A percentile compares a stretch with the other conserved stretches of the same genome.
These are phyloP conservation scores for Hypomontagnella submonticulosa DNA, from an alignment of 495 filamentous ascomycete species.

Conservation along the genomic window DNA sequence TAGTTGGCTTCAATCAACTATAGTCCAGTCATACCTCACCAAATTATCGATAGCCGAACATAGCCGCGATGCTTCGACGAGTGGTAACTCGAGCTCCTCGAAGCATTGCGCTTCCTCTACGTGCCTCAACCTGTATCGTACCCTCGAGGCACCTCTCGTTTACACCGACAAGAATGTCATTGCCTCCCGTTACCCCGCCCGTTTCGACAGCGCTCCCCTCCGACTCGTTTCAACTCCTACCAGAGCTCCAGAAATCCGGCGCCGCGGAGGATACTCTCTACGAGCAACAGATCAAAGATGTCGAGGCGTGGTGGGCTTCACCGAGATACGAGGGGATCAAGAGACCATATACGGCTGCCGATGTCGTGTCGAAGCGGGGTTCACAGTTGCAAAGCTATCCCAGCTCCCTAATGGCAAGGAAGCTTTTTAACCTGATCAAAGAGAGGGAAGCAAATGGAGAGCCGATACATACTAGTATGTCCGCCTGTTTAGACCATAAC, in stretches of 20 bases:
- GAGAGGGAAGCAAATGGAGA: constrained; percentile 78
- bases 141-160: constrained; percentile 41
- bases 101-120: constrained; percentile 40
- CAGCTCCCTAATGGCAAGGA: constrained; percentile 90
- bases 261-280: constrained; percentile 84
- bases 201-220: constrained; percentile 67
- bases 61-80: constrained; percentile 51
- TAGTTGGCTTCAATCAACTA: no score
- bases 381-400: constrained; percentile 87
- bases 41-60: constrained; percentile 6
- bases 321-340: constrained; percentile 89
- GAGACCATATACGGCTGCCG: constrained; percentile 87
- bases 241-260: constrained; percentile 76
- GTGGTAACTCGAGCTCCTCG: constrained; percentile 47
- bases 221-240: constrained; percentile 83
- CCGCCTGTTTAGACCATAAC: neutral
- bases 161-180: constrained; percentile 46
- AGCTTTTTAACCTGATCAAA: constrained; percentile 88
- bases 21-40: neutral
- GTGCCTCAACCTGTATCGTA: constrained; percentile 19
- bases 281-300: constrained; percentile 79
- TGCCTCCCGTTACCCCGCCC: constrained; percentile 52
- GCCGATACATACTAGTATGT: constrained; percentile 90
- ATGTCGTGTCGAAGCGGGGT: constrained; percentile 92
- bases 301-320: constrained; percentile 87